Conservation (phyloP, 306 rosid species). For the Trifolium subterraneum region DNA sequence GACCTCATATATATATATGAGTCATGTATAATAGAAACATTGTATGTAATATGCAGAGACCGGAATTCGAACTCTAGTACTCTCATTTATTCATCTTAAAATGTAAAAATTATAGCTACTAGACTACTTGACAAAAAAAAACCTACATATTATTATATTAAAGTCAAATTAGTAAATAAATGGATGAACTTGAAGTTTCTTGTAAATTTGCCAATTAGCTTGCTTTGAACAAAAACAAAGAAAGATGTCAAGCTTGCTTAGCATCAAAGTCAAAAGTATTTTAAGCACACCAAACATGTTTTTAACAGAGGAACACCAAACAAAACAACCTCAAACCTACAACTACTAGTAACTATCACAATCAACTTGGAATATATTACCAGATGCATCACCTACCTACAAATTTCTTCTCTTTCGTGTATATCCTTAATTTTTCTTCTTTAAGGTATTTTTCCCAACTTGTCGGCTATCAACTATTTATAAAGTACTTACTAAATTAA, state of each 20-base stretch:
- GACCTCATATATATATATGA: too few relatives aligned
- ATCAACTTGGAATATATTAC: not conserved
- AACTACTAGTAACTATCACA: not conserved
- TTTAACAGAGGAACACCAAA: too few relatives aligned
- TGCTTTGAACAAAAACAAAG: not conserved
- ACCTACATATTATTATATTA: too few relatives aligned
- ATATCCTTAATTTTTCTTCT: not conserved
- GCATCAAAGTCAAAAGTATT: not conserved
- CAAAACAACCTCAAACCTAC: not conserved
- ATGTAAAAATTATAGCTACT: too few relatives aligned
- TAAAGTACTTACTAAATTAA: too few relatives aligned
- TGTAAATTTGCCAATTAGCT: constrained; percentile 6
- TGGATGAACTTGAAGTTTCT: constrained; percentile 3
- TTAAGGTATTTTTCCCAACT: not conserved
- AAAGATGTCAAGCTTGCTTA: not conserved
- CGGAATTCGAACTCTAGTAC: too few relatives aligned
- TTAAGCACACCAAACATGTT: too few relatives aligned
- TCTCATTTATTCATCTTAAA: too few relatives aligned
- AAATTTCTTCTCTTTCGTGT: not conserved
- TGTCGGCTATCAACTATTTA: too few relatives aligned
- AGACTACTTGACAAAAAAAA: too few relatives aligned
- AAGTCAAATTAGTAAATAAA: not conserved
- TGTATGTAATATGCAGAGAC: too few relatives aligned
- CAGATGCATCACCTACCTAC: constrained; percentile 9
- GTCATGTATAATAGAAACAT: too few relatives aligned